Evolutionary conservation across 2,329 filamentous ascomycete genomes (phyloP), one percentile per base, ranked within the genome.

Genomic region (Fragosphaeria purpurea): DNA sequence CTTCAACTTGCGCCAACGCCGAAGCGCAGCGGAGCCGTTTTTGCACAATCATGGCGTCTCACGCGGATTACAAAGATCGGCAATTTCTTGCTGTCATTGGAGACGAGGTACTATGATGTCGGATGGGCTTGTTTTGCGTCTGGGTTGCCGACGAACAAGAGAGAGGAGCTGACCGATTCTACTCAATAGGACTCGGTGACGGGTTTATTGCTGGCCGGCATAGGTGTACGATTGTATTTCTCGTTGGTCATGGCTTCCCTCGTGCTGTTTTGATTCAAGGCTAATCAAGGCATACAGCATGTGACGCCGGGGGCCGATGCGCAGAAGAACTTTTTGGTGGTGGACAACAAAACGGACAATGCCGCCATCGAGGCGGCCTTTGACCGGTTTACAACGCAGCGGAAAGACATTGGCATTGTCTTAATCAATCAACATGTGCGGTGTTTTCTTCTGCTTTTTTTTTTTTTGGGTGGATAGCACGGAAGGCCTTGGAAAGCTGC

Each of bases 1-100:
- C 22, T 22, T 22, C 22, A 22, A 22, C 22, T 22, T 22, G 22
- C 22, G 22, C 22, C 22, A 22, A 22, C 22, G 22, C 22, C 22
- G 22, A 22, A 22, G 22, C 22, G 22, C 22, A 22, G 3, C 22
- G 22, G 2, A 22, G 22, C 22, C 22, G 22, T 22, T 22, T 22
- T 22, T 22, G 22, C 22, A 22, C 22, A 22, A 22, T 37, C 35
- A 37, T 37, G 35, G 11, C 35, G n/a, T 35, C 41, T 2, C 72
- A 77, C 59, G 71, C 75, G 56, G 77, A 81, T 58, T 84, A 75
- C 68, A 84, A 89, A 72, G 89, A 97, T 70, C 81, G 93, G 62
- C 86, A 98, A 71, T 95, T 98, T 65, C 81, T 98, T 53, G 93
- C 93, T 57, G 91, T 98, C 46, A 98, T 98, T 65, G 93, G 93